Conservation (phyloP, 1,139 yeast genomes). For the Sugiyamaella xylanicola region DNA sequence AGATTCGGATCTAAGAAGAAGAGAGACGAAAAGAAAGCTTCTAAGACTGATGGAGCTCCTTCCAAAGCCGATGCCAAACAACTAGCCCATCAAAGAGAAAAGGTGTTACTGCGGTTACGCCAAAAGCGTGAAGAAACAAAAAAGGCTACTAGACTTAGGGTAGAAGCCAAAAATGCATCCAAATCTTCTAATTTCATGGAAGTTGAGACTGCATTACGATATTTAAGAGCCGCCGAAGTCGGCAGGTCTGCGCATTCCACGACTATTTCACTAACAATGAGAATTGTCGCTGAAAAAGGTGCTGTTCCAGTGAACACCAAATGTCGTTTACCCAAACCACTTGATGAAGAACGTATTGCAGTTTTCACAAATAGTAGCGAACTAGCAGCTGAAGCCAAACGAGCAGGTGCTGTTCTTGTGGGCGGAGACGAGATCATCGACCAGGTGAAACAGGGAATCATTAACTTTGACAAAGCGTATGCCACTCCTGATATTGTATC, state of each 20-base stretch:
- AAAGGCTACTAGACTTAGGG: slow-evolving; percentile 30
- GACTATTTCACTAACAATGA: slow-evolving; percentile 65
- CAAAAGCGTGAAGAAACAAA: slow-evolving; percentile 34
- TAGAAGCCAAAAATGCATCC: slow-evolving; percentile 31
- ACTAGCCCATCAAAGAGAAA: slow-evolving; percentile 40
- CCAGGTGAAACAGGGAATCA: slow-evolving; percentile 58
- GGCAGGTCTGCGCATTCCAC: slow-evolving; percentile 74
- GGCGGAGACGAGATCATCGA: slow-evolving; percentile 78
- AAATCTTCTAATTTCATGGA: slow-evolving; percentile 65
- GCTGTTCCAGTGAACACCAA: slow-evolving; percentile 73
- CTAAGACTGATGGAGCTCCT: slow-evolving; percentile 27
- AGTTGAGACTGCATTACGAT: slow-evolving; percentile 71
- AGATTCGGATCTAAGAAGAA: slow-evolving; percentile 34
- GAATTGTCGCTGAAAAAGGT: slow-evolving; percentile 78
- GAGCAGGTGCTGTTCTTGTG: slow-evolving; percentile 59
- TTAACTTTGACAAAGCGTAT: slow-evolving; percentile 74
- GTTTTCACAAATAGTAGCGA: slow-evolving; percentile 66
- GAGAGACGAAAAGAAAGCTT: slow-evolving; percentile 22
- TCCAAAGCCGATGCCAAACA: slow-evolving; percentile 40
- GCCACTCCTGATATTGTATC: slow-evolving; percentile 81
- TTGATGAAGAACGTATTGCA: slow-evolving; percentile 61
- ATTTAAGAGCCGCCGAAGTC: slow-evolving; percentile 84
- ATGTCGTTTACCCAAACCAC: slow-evolving; percentile 74
- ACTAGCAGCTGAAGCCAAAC: slow-evolving; percentile 54
- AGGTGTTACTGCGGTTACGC: slow-evolving; percentile 33